A percentile compares a stretch with the other conserved stretches of the same genome.
These are phyloP conservation scores for Scutellaria minor DNA, from an alignment of 257 asterid species.

Conservation along the genomic window DNA sequence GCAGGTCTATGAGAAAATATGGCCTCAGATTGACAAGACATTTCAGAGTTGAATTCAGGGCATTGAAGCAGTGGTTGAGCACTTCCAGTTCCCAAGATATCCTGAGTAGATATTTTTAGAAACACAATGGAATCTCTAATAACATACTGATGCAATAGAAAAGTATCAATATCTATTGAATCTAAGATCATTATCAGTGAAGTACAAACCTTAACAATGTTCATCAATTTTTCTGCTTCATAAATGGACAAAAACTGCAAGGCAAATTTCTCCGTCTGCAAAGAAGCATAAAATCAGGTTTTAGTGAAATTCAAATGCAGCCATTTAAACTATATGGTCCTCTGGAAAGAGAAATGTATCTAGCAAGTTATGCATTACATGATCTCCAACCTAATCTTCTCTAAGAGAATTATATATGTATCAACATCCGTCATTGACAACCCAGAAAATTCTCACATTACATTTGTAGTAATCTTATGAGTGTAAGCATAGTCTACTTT, in stretches of 20 bases:
- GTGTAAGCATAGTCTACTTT: neutral
- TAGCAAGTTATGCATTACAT: conserved; percentile 6
- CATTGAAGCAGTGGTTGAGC: conserved; percentile 41
- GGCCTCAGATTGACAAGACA: conserved; percentile 72
- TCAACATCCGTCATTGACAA: neutral
- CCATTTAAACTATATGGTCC: conserved; percentile 8
- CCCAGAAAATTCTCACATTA: conserved; percentile 11
- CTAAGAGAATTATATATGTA: neutral
- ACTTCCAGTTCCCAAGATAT: conserved; percentile 46
- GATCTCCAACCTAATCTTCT: conserved; percentile 11
- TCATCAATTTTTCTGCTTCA: conserved; percentile 69
- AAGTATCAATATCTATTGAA: conserved; percentile 1
- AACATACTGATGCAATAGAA: conserved; percentile 26
- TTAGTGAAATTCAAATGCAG: neutral
- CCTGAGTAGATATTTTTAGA: conserved; percentile 47
- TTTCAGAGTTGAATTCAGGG: conserved; percentile 44
- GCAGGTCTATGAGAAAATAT: conserved; percentile 52
- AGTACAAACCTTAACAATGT: conserved; percentile 61
- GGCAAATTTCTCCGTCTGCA: conserved; percentile 80
- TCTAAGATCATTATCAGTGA: conserved; percentile 2
- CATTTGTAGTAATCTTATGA: conserved; percentile 11
- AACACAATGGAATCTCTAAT: conserved; percentile 21
- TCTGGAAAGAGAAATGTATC: conserved; percentile 19
- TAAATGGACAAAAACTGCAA: conserved; percentile 52
- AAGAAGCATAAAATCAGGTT: conserved; percentile 20